Percentiles rank a stretch among this genome's conserved stretches.
These are phyloP conservation scores for Candida ortonii DNA, from an alignment of 805 yeast genomes.

Conservation along the genomic window DNA sequence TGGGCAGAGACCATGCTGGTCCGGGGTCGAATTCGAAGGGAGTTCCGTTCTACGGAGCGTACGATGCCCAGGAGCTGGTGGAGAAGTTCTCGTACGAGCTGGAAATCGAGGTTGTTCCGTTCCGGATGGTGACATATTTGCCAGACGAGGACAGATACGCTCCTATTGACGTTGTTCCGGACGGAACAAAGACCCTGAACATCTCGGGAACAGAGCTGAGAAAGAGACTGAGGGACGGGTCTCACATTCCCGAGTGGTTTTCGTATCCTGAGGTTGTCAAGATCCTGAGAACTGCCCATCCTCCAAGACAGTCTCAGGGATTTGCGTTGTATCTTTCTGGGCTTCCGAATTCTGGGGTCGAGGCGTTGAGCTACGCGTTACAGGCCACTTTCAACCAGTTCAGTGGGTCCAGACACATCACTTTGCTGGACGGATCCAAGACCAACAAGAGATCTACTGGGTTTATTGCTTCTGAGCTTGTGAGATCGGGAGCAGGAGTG, in stretches of 20 bases:
- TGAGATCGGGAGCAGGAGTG: constrained; percentile 90
- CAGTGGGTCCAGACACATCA: constrained; percentile 77
- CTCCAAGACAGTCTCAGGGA: constrained; percentile 88
- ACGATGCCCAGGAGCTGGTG: constrained; percentile 91
- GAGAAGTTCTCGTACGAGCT: constrained; percentile 72
- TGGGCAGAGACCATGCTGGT: constrained; percentile 98
- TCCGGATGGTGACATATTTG: constrained; percentile 93
- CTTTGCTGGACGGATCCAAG: constrained; percentile 43
- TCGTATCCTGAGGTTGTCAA: constrained; percentile 94
- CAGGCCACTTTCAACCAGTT: constrained; percentile 89
- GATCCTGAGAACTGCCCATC: constrained; percentile 87
- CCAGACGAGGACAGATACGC: constrained; percentile 95
- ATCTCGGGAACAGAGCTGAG: constrained; percentile 90
- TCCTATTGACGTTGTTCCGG: constrained; percentile 88
- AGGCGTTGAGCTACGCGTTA: constrained; percentile 74
- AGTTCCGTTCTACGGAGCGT: constrained; percentile 93
- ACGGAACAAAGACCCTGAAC: constrained; percentile 77
- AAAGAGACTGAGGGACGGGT: constrained; percentile 79
- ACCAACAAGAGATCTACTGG: constrained; percentile 43
- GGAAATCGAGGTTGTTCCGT: constrained; percentile 88
- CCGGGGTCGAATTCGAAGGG: constrained; percentile 89
- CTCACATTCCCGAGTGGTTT: constrained; percentile 93
- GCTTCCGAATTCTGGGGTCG: constrained; percentile 55
- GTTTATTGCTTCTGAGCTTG: constrained; percentile 69
- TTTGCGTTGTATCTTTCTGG: constrained; percentile 72